These are phyloP conservation scores for Cymodocea nodosa DNA, from an alignment of 116 monocot species.

Conservation along the genomic window DNA sequence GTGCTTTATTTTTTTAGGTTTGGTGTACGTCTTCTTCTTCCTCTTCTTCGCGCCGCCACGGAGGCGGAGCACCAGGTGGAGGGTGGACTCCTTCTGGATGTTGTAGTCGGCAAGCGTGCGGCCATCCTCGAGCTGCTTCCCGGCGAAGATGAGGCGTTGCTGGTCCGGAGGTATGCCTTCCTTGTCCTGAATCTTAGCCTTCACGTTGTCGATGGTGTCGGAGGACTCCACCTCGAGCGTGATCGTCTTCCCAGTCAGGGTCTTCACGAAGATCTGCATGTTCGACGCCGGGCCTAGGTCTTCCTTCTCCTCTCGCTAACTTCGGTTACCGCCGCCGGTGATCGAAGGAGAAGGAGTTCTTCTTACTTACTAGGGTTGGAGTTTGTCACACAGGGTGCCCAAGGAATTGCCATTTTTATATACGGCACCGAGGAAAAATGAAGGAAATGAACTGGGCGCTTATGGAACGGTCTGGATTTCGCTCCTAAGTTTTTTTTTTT, in stretches of 20 bases:
- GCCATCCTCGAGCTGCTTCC: slow-evolving; percentile 69
- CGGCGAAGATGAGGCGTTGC: slow-evolving; percentile 64
- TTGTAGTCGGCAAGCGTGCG: slow-evolving; percentile 67
- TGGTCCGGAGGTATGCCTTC: slow-evolving; percentile 66
- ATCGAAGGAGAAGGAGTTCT: too few species aligned
- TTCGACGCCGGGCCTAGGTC: not conserved
- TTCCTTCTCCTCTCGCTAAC: not conserved
- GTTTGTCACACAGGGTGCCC: too few species aligned
- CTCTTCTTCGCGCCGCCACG: slow-evolving; percentile 41
- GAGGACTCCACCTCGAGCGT: slow-evolving; percentile 71
- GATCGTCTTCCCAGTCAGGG: slow-evolving; percentile 84
- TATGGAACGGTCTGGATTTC: too few species aligned
- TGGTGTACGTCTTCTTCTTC: slow-evolving; percentile 55
- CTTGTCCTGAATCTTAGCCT: slow-evolving; percentile 75
- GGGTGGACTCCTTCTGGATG: slow-evolving; percentile 69
- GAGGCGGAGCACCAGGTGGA: slow-evolving; percentile 57
- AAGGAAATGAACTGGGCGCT: too few species aligned
- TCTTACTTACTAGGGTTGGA: too few species aligned
- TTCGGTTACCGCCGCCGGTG: too few species aligned
- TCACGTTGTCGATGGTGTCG: slow-evolving; percentile 78
- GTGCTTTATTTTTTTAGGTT: slow-evolving; percentile 49
- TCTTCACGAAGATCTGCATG: slow-evolving; percentile 90
- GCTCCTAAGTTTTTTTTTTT: too few species aligned
- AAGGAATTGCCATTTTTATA: too few species aligned
- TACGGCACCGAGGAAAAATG: too few species aligned